phyloP scores from a whole-genome alignment of 192 early-diverging fungal species.

The Entomortierella lignicola region DNA sequence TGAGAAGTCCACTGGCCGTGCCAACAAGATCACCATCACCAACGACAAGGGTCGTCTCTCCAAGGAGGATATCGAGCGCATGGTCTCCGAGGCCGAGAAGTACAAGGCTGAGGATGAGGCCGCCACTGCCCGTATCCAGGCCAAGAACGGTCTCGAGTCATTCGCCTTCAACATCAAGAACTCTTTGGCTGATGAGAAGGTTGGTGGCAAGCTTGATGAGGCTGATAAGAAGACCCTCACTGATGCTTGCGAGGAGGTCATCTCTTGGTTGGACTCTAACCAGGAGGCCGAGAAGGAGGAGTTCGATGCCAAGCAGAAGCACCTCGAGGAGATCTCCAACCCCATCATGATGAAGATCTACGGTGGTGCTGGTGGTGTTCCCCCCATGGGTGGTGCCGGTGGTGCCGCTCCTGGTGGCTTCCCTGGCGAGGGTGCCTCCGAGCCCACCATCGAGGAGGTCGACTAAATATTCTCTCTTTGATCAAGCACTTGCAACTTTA shows the following conservation, averaged over 20 bases:
- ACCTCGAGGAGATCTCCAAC: slow-evolving; percentile 93
- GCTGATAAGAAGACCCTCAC: slow-evolving; percentile 92
- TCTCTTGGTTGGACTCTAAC: slow-evolving; percentile 94
- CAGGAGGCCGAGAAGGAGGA: slow-evolving; percentile 98
- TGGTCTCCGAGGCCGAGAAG: slow-evolving; percentile 71
- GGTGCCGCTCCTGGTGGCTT: slow-evolving; percentile 83
- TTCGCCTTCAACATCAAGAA: slow-evolving; percentile 99
- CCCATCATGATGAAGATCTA: slow-evolving; percentile 98
- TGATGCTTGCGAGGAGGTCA: slow-evolving; percentile 87
- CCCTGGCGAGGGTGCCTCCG: slow-evolving; percentile 69
- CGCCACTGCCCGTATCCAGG: slow-evolving; percentile 87
- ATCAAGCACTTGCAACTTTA: too few species aligned
- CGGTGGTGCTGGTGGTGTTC: slow-evolving; percentile 77
- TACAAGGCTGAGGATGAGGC: slow-evolving; percentile 95
- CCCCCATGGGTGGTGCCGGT: slow-evolving; percentile 71
- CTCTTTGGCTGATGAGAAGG: slow-evolving; percentile 82
- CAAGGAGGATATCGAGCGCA: slow-evolving; percentile 99
- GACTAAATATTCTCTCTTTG: slow-evolving; percentile 70
- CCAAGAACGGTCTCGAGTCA: slow-evolving; percentile 96
- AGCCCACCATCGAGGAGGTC: slow-evolving; percentile 81
- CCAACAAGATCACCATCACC: slow-evolving; percentile 99
- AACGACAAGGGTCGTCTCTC: slow-evolving; percentile 98
- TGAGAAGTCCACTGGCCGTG: slow-evolving; percentile 94
- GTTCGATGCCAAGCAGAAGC: slow-evolving; percentile 95
- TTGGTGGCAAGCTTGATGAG: slow-evolving; percentile 80